Percentiles rank a stretch among this genome's conserved stretches.
These are phyloP conservation scores for Serendipita sp. DNA, from an alignment of 768 basidiomycete genomes.

Conservation along the genomic window DNA sequence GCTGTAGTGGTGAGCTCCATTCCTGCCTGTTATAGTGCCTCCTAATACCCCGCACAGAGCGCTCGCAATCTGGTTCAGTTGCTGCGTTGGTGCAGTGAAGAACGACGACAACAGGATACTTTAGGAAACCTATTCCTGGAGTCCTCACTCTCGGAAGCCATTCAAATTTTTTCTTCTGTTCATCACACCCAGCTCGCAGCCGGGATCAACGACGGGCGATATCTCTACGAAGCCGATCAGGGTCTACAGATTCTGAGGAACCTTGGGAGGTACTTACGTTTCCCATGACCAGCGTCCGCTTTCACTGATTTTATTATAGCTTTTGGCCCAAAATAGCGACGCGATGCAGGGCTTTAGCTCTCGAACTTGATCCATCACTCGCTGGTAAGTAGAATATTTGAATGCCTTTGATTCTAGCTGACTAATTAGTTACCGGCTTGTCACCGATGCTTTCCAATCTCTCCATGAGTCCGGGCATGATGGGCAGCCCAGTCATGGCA, in stretches of 20 bases:
- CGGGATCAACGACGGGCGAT: neutral
- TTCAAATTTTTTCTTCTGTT: neutral
- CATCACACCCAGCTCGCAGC: neutral
- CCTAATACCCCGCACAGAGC: neutral
- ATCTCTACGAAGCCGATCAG: neutral
- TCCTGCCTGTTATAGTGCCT: neutral
- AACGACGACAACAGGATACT: neutral
- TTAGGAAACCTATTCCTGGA: neutral
- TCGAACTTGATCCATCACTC: neutral
- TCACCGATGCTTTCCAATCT: neutral
- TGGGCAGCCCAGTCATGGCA: neutral
- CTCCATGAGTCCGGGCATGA: neutral
- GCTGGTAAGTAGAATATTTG: too few species aligned
- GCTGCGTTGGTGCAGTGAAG: neutral
- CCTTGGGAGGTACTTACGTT: neutral
- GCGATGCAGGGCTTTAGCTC: neutral
- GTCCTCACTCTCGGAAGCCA: neutral
- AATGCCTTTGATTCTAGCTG: neutral
- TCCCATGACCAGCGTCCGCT: neutral
- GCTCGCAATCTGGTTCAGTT: neutral
- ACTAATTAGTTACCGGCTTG: neutral
- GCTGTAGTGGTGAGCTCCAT: neutral
- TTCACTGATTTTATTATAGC: neutral
- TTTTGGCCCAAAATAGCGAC: neutral
- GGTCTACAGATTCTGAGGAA: neutral